Evolutionary conservation across 2,329 filamentous ascomycete genomes (phyloP).

Genomic region (Leptographium lundbergii): DNA sequence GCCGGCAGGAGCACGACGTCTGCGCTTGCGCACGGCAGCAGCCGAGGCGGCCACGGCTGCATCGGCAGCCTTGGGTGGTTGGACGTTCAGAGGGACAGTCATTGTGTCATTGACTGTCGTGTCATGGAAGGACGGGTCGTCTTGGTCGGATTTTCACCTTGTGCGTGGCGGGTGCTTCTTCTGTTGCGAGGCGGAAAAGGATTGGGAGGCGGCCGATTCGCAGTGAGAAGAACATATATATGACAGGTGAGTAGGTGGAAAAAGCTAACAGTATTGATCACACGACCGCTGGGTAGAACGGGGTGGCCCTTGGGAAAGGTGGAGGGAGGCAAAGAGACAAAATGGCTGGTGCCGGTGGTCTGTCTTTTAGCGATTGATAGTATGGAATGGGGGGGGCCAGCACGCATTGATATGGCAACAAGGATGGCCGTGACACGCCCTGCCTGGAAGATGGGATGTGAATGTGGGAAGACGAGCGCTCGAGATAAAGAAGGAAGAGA

Average conservation of each 20-base stretch:
- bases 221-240: neutral
- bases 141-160: neutral
- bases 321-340: neutral
- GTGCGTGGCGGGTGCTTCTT: neutral
- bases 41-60: conserved; percentile 20
- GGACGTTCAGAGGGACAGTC: conserved; percentile 35
- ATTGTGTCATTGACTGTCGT: conserved; percentile 19
- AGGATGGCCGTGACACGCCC: neutral
- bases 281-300: neutral
- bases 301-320: neutral
- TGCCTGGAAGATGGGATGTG: neutral
- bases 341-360: neutral
- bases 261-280: neutral
- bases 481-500: neutral
- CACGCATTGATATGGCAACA: no score
- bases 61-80: conserved; percentile 29
- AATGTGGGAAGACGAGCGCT: neutral
- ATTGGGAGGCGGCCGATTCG: neutral
- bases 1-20: conserved; percentile 76
- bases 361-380: no score
- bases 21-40: conserved; percentile 48
- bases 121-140: neutral
- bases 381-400: no score
- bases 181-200: neutral
- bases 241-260: neutral